These are phyloP conservation scores for Tagetes erecta DNA, from an alignment of 129 eudicot species.

Conservation along the genomic window DNA sequence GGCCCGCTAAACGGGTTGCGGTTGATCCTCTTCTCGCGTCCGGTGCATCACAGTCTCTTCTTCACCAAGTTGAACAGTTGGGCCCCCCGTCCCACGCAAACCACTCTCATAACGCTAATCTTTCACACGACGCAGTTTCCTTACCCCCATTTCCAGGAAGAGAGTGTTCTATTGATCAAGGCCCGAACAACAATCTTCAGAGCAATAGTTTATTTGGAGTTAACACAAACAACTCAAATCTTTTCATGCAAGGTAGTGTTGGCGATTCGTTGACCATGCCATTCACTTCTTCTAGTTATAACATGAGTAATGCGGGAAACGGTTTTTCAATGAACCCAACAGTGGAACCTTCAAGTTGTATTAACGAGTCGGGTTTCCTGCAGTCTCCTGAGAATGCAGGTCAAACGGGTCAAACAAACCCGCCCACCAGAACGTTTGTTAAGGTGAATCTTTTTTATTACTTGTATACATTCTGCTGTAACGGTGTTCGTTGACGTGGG, in stretches of 20 bases:
- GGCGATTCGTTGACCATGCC: constrained; percentile 48
- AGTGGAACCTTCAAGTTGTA: constrained; percentile 78
- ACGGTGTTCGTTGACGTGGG: neutral
- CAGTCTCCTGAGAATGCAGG: constrained; percentile 72
- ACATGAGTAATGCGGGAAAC: constrained; percentile 39
- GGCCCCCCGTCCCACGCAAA: constrained; percentile 47
- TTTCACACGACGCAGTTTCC: constrained; percentile 44
- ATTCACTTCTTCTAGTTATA: constrained; percentile 43
- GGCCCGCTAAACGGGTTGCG: constrained; percentile 75
- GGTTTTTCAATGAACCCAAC: constrained; percentile 57
- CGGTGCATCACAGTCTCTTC: constrained; percentile 45
- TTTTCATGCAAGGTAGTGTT: constrained; percentile 56
- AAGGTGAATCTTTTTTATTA: constrained; percentile 53
- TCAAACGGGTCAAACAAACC: constrained; percentile 48
- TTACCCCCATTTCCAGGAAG: constrained; percentile 82
- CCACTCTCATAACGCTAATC: constrained; percentile 42
- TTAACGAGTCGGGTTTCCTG: constrained; percentile 72
- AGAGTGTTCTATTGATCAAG: constrained; percentile 60
- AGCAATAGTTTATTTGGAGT: constrained; percentile 67
- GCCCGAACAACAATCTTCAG: constrained; percentile 46
- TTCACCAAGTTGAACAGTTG: constrained; percentile 59
- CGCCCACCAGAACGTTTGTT: constrained; percentile 65
- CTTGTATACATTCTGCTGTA: neutral
- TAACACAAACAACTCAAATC: constrained; percentile 50
- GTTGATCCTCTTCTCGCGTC: constrained; percentile 60